phyloP scores from a whole-genome alignment of 345 rosid species.

The Pugionium dolabratum region DNA sequence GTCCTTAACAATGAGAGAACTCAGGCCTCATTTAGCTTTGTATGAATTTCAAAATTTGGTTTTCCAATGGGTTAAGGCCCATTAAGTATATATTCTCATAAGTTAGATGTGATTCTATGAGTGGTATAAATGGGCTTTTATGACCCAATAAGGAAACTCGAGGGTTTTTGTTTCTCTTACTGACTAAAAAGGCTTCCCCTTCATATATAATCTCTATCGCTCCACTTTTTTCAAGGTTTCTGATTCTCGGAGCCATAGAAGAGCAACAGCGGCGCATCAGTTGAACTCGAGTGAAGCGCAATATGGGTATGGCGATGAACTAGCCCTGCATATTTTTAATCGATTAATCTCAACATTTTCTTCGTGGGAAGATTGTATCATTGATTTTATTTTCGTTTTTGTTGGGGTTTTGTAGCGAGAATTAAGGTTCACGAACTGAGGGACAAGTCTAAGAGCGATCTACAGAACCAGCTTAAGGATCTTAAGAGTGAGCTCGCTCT shows the following conservation, averaged over 20 bases:
- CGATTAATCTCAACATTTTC: not conserved
- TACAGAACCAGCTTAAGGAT: conserved; percentile 51
- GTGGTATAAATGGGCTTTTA: too few species aligned
- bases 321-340: not conserved
- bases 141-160: too few species aligned
- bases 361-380: not conserved
- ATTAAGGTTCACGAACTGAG: conserved; percentile 60
- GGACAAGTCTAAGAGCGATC: conserved; percentile 48
- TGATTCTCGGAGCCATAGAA: too few species aligned
- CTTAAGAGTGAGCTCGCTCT: conserved; percentile 59
- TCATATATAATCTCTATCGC: too few species aligned
- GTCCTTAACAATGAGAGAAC: not conserved
- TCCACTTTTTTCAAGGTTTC: too few species aligned
- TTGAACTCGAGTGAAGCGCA: conserved; percentile 27
- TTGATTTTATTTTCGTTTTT: not conserved
- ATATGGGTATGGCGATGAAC: conserved; percentile 36
- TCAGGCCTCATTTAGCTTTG: not conserved
- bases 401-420: conserved; percentile 38
- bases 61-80: too few species aligned
- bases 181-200: too few species aligned
- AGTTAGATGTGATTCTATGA: too few species aligned
- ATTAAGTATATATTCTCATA: too few species aligned
- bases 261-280: conserved; percentile 30
- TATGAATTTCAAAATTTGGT: too few species aligned
- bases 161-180: too few species aligned